Evolutionary conservation across 176 grass and related monocot genomes (phyloP), one percentile per base, ranked within the genome.

Genomic region (Juncus effusus): DNA sequence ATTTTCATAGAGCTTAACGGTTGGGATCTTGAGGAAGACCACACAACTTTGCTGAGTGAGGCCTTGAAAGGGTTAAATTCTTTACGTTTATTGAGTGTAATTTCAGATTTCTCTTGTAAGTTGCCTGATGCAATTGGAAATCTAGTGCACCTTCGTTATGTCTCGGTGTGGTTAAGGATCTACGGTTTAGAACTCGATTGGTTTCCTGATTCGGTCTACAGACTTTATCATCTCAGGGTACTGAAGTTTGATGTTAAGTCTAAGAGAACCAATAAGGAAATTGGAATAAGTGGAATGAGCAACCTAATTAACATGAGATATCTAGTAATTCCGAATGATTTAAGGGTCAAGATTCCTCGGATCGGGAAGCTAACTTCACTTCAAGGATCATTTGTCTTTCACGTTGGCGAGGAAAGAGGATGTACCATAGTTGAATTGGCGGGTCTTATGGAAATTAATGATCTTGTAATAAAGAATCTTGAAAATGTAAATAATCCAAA

Each of bases 281-380:
- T 75, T 69, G 54, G 15, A 15, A 69, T 84, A 58, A 40, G 63
- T 4, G 3, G 67, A 12, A 5, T 78, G 60, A 75, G 63, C 2
- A 81, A 67, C 16, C 72, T 80, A 11, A 36, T 81, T 68, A 85
- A 67, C 57, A 61, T 85, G 35, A 49, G 83, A 1, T 78, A 81
- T 65, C 4, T 81, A 40, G 8, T 72, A 8, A 15, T 85, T 36
- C 3, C 65, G 1, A 5, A 16, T 9, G 1, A 1, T 2, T 73
- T 80, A 65, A 73, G 60, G 47, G 0, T 52, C 39, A 38, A 10
- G 4, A 59, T 85, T 72, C 77, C 73, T 69, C 44, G 28, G 3
- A 0, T 81, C 1, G 83, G 77, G 4, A 85, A 77, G 38, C 7
- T 85, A 15, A 80, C 59, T 45, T 67, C 36, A 70, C 78, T 85